Percentiles rank a stretch among this genome's conserved stretches.
phyloP scores from a whole-genome alignment of 257 asterid genomes.

The Lycium ferocissimum region DNA sequence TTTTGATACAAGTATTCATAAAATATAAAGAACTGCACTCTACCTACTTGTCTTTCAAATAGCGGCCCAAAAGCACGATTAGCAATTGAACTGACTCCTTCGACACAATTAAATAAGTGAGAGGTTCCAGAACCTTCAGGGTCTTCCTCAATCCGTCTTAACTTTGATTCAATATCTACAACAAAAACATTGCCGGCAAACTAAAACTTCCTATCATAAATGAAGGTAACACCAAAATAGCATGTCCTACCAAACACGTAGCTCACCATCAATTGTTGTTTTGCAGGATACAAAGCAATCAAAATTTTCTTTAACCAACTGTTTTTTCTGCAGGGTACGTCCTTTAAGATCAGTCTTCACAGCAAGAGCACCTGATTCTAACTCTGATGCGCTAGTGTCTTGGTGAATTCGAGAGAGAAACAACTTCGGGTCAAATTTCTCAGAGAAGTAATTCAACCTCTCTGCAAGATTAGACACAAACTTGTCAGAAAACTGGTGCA shows the following conservation, averaged over 20 bases:
- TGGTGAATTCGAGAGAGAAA: slow-evolving; percentile 89
- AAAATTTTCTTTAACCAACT: slow-evolving; percentile 97
- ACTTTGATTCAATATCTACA: slow-evolving; percentile 90
- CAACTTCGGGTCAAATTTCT: slow-evolving; percentile 84
- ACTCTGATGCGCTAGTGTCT: slow-evolving; percentile 85
- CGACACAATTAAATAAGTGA: slow-evolving; percentile 76
- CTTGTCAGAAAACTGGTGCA: neutral
- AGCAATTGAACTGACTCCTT: slow-evolving; percentile 85
- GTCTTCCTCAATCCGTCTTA: slow-evolving; percentile 96
- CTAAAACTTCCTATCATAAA: slow-evolving; percentile 11
- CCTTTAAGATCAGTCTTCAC: slow-evolving; percentile 88
- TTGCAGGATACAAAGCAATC: slow-evolving; percentile 99
- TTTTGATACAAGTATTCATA: slow-evolving; percentile 27
- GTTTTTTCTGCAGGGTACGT: slow-evolving; percentile 94
- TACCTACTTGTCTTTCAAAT: slow-evolving; percentile 96
- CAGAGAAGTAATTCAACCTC: slow-evolving; percentile 83
- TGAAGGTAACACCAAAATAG: slow-evolving; percentile 24
- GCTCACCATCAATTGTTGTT: slow-evolving; percentile 97
- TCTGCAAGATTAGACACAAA: slow-evolving; percentile 58
- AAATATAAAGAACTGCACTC: slow-evolving; percentile 32
- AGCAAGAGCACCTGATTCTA: slow-evolving; percentile 92
- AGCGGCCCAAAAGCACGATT: slow-evolving; percentile 96
- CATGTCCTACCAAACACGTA: slow-evolving; percentile 15
- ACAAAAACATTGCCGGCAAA: slow-evolving; percentile 29
- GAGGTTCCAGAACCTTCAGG: slow-evolving; percentile 98